Evolutionary conservation across 2,329 filamentous ascomycete genomes (phyloP).

Genomic region (Neospermospora avenae): DNA sequence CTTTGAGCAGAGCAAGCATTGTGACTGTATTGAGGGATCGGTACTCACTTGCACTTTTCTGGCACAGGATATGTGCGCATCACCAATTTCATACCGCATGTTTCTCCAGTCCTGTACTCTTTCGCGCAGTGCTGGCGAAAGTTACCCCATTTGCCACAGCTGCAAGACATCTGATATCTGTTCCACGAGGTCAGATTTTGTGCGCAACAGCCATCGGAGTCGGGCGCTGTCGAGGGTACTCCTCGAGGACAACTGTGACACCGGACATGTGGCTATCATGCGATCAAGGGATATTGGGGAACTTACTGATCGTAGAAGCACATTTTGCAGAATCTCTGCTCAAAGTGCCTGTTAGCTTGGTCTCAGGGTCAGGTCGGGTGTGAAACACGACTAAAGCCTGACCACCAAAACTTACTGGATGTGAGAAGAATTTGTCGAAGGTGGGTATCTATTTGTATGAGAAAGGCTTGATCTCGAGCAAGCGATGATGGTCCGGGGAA

Average conservation of each 20-base stretch:
- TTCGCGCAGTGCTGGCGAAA: constrained; percentile 91
- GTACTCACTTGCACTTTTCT: constrained; percentile 58
- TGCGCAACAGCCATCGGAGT: neutral
- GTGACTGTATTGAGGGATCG: neutral
- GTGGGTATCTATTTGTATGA: neutral
- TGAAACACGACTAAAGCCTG: constrained; percentile 20
- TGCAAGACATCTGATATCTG: constrained; percentile 60
- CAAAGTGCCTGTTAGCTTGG: constrained; percentile 20
- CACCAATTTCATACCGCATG: constrained; percentile 89
- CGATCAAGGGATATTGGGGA: neutral
- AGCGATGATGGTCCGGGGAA: too few relatives aligned
- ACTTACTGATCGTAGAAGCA: constrained; percentile 93
- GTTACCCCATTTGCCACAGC: constrained; percentile 92
- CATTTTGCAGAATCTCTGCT: constrained; percentile 54
- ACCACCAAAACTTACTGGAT: constrained; percentile 26
- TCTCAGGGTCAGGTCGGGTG: constrained; percentile 6
- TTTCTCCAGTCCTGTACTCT: constrained; percentile 94
- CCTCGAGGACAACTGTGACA: neutral
- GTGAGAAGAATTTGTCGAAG: constrained; percentile 11
- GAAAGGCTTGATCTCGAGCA: neutral
- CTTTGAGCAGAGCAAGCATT: neutral
- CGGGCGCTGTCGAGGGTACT: neutral
- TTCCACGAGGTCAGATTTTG: neutral
- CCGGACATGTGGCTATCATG: neutral
- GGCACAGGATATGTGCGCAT: constrained; percentile 64